A percentile compares a stretch with the other conserved stretches of the same genome.
Evolutionary conservation across 1,284 basidiomycete genomes (phyloP).

Genomic region (Leccinum brunneo-olivaceum): DNA sequence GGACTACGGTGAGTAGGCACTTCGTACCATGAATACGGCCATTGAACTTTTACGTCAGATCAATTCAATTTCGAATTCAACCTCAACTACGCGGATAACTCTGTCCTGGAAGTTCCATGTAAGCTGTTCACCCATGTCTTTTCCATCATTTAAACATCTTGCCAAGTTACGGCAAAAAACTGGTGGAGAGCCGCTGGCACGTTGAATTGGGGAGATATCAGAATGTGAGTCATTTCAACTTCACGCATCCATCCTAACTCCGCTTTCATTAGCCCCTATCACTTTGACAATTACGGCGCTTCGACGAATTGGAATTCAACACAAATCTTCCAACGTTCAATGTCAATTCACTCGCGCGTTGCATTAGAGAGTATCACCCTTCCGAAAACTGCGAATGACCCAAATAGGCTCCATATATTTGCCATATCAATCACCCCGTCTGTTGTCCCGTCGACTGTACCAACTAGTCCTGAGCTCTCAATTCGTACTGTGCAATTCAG

Average conservation of each 20-base stretch:
- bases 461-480: conserved; percentile 27
- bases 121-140: conserved; percentile 5
- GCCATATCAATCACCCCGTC: conserved; percentile 38
- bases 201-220: conserved; percentile 34
- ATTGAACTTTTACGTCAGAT: conserved; percentile 11
- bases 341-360: conserved; percentile 36
- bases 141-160: neutral
- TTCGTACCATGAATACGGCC: neutral
- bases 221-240: conserved; percentile 24
- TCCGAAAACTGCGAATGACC: conserved; percentile 25
- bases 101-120: conserved; percentile 31
- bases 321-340: conserved; percentile 41
- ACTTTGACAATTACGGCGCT: conserved; percentile 30
- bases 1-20: conserved; percentile 17
- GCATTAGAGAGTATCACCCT: conserved; percentile 36
- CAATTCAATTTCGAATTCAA: conserved; percentile 31
- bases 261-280: conserved; percentile 30
- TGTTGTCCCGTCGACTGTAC: conserved; percentile 7
- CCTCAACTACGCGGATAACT: conserved; percentile 32
- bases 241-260: neutral
- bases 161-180: conserved; percentile 34
- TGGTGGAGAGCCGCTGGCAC: conserved; percentile 35
- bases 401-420: conserved; percentile 40
- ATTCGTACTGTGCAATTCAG: conserved; percentile 37
- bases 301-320: conserved; percentile 34